phyloP scores from a whole-genome alignment of 345 rosid species.

The Aurinia saxatilis region DNA sequence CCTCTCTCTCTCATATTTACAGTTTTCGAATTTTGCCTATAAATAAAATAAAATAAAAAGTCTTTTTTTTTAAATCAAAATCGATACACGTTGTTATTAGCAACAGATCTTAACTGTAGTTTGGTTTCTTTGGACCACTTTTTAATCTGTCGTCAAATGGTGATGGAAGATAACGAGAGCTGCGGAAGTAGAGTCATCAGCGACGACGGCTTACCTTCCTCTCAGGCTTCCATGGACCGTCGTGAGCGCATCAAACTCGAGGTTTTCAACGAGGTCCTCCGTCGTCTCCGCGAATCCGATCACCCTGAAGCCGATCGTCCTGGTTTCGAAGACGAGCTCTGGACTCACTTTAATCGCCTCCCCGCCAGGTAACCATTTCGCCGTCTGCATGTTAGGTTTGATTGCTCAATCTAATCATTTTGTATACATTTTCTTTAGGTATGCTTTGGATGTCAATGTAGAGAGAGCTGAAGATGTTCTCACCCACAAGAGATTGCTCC shows the following conservation, averaged over 20 bases:
- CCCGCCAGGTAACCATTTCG: slow-evolving; percentile 58
- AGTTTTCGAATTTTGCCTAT: background rate
- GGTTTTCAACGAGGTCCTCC: slow-evolving; percentile 63
- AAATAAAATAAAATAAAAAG: no score
- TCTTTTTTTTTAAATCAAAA: no score
- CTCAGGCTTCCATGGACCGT: slow-evolving; percentile 34
- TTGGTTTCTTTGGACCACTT: no score
- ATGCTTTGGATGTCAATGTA: slow-evolving; percentile 94
- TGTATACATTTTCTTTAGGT: slow-evolving; percentile 43
- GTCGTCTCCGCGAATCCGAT: slow-evolving; percentile 53
- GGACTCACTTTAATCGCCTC: slow-evolving; percentile 90
- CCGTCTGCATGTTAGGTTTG: background rate
- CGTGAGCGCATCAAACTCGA: slow-evolving; percentile 57
- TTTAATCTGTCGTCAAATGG: no score
- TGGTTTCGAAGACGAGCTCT: slow-evolving; percentile 71
- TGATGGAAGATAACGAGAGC: slow-evolving; percentile 64
- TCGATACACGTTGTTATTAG: background rate
- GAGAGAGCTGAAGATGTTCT: slow-evolving; percentile 97
- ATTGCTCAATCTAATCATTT: no score
- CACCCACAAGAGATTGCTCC: slow-evolving; percentile 47
- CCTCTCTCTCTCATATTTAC: background rate
- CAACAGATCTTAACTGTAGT: slow-evolving; percentile 20
- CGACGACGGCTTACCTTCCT: slow-evolving; percentile 34
- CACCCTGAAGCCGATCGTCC: slow-evolving; percentile 48
- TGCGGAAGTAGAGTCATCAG: slow-evolving; percentile 48